Percentiles rank a stretch among this genome's conserved stretches.
Evolutionary conservation across 768 basidiomycete genomes (phyloP).

Genomic region (Pulveroboletus ravenelii): DNA sequence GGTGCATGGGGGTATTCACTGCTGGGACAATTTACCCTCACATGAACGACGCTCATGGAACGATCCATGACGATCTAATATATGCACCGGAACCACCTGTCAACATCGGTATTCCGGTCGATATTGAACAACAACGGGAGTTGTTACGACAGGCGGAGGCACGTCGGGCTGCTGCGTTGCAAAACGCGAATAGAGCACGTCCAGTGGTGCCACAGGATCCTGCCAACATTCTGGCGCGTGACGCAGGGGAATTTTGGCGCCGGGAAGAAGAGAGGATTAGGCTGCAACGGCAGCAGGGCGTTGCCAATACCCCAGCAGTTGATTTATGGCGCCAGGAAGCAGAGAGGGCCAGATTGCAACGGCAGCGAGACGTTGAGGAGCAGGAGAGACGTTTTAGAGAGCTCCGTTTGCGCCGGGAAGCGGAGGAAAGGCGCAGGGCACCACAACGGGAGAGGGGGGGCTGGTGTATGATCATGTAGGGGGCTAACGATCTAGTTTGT

Average conservation of each 20-base stretch:
- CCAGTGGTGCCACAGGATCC: background rate
- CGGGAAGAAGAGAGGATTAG: no score
- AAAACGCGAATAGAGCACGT: background rate
- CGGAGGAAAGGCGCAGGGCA: conserved; percentile 6
- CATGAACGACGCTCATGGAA: conserved; percentile 33
- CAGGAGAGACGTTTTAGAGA: conserved; percentile 4
- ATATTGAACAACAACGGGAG: conserved; percentile 21
- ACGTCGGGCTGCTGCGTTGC: conserved; percentile 6
- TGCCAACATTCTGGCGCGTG: no score
- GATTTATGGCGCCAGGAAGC: conserved; percentile 1
- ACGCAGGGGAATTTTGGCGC: no score
- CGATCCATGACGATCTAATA: conserved; percentile 20
- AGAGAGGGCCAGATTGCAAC: background rate
- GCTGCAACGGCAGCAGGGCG: background rate
- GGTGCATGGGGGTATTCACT: conserved; percentile 43
- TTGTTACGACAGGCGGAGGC: conserved; percentile 11
- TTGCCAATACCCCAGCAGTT: background rate
- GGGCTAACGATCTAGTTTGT: background rate
- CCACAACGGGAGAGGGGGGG: conserved; percentile 2
- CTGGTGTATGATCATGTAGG: conserved; percentile 28
- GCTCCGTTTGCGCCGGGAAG: background rate
- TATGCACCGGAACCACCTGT: background rate
- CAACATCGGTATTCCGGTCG: conserved; percentile 11
- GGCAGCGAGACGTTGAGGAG: conserved; percentile 4
- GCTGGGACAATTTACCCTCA: conserved; percentile 32